Conservation (phyloP, 331 rosid species). For the Malus hybrid region DNA sequence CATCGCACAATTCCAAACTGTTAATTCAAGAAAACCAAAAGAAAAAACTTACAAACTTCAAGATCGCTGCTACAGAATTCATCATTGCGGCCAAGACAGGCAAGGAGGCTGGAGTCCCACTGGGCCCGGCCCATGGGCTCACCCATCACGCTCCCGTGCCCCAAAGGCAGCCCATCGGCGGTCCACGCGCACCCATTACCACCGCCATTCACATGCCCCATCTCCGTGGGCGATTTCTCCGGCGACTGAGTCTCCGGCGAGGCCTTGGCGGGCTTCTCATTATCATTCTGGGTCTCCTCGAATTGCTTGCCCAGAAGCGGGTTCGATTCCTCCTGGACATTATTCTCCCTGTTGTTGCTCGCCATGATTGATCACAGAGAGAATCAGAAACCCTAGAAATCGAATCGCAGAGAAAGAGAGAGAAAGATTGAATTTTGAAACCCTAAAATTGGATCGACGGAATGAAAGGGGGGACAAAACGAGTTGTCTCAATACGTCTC, state of each 20-base stretch:
- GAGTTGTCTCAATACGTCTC: background rate
- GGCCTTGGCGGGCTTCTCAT: slow-evolving; percentile 18
- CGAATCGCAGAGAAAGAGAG: background rate
- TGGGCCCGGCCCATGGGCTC: slow-evolving; percentile 70
- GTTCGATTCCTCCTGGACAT: slow-evolving; percentile 49
- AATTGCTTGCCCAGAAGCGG: slow-evolving; percentile 52
- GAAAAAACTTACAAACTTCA: slow-evolving; percentile 76
- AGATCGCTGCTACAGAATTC: slow-evolving; percentile 91
- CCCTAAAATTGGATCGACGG: background rate
- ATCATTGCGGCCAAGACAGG: slow-evolving; percentile 78
- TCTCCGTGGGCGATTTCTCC: slow-evolving; percentile 17
- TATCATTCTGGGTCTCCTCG: slow-evolving; percentile 13
- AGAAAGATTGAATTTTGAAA: background rate
- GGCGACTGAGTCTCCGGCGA: background rate
- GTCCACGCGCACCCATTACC: slow-evolving; percentile 49
- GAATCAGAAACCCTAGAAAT: background rate
- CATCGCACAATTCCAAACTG: background rate
- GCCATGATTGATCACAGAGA: slow-evolving; percentile 25
- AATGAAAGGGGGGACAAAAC: background rate
- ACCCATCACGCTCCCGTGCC: slow-evolving; percentile 71
- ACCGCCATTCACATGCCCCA: slow-evolving; percentile 7
- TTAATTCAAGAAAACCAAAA: background rate
- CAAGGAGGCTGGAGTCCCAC: slow-evolving; percentile 65
- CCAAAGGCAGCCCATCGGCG: slow-evolving; percentile 66
- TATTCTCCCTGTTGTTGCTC: slow-evolving; percentile 27